Base-by-base conservation (phyloP, 495 filamentous ascomycete species). In the Penicillium atrosanguineum region DNA sequence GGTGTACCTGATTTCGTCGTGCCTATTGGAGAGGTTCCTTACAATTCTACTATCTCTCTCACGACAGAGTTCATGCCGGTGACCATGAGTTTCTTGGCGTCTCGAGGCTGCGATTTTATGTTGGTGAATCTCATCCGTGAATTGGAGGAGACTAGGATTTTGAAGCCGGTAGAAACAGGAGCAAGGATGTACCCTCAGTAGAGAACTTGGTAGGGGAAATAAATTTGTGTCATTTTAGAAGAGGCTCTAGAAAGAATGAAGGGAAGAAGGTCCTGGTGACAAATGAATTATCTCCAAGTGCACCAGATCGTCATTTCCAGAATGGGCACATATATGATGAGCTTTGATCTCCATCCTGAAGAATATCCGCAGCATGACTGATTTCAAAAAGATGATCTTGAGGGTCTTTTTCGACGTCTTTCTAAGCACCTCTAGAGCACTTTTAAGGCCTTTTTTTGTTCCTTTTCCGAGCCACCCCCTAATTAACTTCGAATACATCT, bases 31-130 rank as follows among this genome's bases (percentile, higher is more conserved):
- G 68, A 84, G 57, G 73, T 79, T 7, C 48, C 70, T 1, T 79
- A 80, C 44, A 70, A 74, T 51, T 81, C 77, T 6, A 77, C 68
- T 6, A 75, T 86, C 47, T 82, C 81, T 0, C 44, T 74, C 1
- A 69, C 81, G 43, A 68, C 65, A 23, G 85, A 87, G 66, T 71
- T 72, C 28, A 55, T 86, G 31, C 84, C 84, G 1, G 83, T 88
- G 0, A 77, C 76, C 0, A 74, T 87, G 18, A 74, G 79, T 51
- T 70, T 88, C 34, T 65, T 84, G 62, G 83, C 79, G 3, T 79
- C 82, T 3, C 77, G 78, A 43, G 84, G 83, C 0, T 87, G 85
- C 53, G 85, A 88, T 67, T 72, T 77, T 0, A 70, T 87, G 67
- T 61, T 87, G 41, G 81, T 77, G 14, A 73, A 67, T 29, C 59